Evolutionary conservation across 2,329 filamentous ascomycete genomes (phyloP).

Genomic region (Mycocentrospora acerina): DNA sequence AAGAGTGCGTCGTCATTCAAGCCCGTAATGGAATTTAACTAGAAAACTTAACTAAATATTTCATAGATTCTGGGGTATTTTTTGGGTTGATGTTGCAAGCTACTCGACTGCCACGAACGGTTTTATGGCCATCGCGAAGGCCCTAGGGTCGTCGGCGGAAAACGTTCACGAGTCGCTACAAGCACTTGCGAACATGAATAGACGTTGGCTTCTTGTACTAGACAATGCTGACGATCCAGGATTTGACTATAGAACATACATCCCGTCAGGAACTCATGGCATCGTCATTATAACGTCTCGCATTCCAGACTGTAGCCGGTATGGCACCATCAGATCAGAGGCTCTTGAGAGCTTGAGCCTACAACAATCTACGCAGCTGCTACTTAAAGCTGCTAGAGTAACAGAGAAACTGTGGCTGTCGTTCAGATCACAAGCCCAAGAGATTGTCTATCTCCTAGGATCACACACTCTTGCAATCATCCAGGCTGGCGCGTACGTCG

Average conservation of each 20-base stretch:
- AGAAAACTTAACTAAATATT: neutral
- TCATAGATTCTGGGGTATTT: constrained; percentile 35
- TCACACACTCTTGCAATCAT: constrained; percentile 29
- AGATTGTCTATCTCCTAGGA: constrained; percentile 10
- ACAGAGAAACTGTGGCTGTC: constrained; percentile 1
- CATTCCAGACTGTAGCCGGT: constrained; percentile 10
- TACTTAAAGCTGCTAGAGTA: constrained; percentile 13
- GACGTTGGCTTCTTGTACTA: constrained; percentile 22
- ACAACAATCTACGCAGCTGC: constrained; percentile 10
- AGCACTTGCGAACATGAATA: constrained; percentile 11
- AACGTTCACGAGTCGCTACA: constrained; percentile 14
- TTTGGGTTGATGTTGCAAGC: constrained; percentile 34
- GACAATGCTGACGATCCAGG: constrained; percentile 27
- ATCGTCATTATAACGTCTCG: constrained; percentile 22
- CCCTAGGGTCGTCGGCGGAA: constrained; percentile 12
- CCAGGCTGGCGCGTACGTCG: constrained; percentile 31
- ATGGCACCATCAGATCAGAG: constrained; percentile 8
- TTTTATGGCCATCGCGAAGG: constrained; percentile 20
- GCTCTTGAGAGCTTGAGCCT: constrained; percentile 12
- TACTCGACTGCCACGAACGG: constrained; percentile 15
- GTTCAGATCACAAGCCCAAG: constrained; percentile 5
- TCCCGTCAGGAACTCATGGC: constrained; percentile 17
- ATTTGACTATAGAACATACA: constrained; percentile 13
- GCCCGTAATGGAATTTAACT: too few species aligned
- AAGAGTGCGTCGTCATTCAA: constrained; percentile 15